Base-by-base conservation (phyloP, 352 stramenopile genomes). In the Phytophthora tentaculata region DNA sequence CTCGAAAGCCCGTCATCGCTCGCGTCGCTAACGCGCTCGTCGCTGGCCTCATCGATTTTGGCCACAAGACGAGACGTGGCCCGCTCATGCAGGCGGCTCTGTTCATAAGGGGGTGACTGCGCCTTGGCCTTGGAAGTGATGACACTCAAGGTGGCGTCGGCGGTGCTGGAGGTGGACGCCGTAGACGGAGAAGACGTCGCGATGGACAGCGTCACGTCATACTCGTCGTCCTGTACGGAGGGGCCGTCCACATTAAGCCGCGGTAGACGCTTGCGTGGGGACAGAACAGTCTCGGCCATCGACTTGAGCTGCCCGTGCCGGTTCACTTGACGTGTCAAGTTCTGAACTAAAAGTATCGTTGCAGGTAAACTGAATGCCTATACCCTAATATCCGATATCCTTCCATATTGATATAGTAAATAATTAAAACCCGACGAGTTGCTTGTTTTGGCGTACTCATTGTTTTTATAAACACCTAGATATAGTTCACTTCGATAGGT, bases 231-330 rank as follows among this genome's bases (percentile, higher is more conserved):
- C 28, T 62, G 44, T 17, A 65, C 32, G 1, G n/a, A 47, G 6
- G 55, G 3, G 1, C 8, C 54, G 35, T 59, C 64, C 44, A 64
- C 26, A 58, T 69, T 64, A 26, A 80, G 56, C 4, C 69, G 64
- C 47, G 73, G 72, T 17, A 80, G 60, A 12, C 72, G 63, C 72
- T 79, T 76, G 20, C 68, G 59, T 10, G 72, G 59, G 8, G 72
- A 73, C 49, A 68, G 28, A 13, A 54, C 53, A 7, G 37, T 9
- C 45, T 75, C 62, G 29, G 49, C 23, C 37, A 51, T 56, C 51
- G 63, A 64, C 13, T 19, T 43, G 41, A 49, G 53, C 39, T 57
- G n/a, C 37, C 48, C 17, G 37, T 48, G 22, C 8, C 32, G 19
- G n/a, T 64, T 52, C 28, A 59, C 53, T 51, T 61, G 51, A 64